Conservation (phyloP, 1,139 yeast genomes). For the Pneumocystis jirovecii region DNA sequence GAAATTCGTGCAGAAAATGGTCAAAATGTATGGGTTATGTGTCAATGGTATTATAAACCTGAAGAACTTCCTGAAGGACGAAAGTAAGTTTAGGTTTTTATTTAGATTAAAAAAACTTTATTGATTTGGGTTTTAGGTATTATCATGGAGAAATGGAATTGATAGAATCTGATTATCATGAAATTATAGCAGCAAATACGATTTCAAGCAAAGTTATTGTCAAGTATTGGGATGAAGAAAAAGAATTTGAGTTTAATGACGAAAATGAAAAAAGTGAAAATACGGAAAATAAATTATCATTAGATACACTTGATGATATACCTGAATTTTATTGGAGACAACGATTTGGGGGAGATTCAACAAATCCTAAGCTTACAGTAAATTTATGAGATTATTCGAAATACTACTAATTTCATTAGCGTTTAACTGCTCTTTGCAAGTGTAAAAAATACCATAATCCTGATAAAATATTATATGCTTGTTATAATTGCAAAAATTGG, state of each 20-base stretch:
- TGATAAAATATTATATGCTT: slow-evolving; percentile 10
- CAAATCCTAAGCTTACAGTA: slow-evolving; percentile 9
- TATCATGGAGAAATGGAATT: slow-evolving; percentile 14
- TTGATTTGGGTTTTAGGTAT: slow-evolving; percentile 3
- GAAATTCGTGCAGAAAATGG: slow-evolving; percentile 12
- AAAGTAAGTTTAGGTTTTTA: neutral
- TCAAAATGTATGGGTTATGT: slow-evolving; percentile 11
- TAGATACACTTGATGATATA: slow-evolving; percentile 6
- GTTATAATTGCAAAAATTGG: slow-evolving; percentile 10
- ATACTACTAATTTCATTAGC: neutral
- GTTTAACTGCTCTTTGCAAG: slow-evolving; percentile 8
- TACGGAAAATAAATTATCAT: neutral
- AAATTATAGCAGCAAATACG: slow-evolving; percentile 14
- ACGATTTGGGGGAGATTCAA: slow-evolving; percentile 9
- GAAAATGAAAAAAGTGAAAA: neutral
- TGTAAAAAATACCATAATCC: slow-evolving; percentile 11
- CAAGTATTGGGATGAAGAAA: slow-evolving; percentile 9
- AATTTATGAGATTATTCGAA: neutral
- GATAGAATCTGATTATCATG: slow-evolving; percentile 13
- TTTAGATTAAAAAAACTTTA: neutral
- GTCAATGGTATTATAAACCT: slow-evolving; percentile 15
- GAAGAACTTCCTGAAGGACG: slow-evolving; percentile 14
- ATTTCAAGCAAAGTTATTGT: slow-evolving; percentile 11
- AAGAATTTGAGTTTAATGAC: neutral
- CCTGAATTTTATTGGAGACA: slow-evolving; percentile 14